Base-by-base conservation (phyloP, 257 asterid species). In the Jasminum sambac region DNA sequence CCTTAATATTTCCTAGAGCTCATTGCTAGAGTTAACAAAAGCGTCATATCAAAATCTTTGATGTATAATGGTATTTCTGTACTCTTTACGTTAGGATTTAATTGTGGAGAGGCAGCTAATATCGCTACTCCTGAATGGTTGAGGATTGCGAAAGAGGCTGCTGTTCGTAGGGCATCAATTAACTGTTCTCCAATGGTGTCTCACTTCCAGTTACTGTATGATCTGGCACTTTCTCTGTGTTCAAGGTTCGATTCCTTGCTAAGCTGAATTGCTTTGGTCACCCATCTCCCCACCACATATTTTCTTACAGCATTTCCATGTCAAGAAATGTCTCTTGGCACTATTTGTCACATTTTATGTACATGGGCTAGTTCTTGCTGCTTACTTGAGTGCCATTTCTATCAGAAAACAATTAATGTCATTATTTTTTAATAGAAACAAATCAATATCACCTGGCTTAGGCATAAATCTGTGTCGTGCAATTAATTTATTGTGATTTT, bases 111-210 rank as follows among this genome's bases (percentile, higher is more conserved):
- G 89, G 99, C 99, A 30, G 83, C 99, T 77, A 95, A 95, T 82
- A 89, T 95, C 78, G 96, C 98, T 73, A 95, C 99, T 66, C 99
- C 99, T 70, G 99, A 82, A 82, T 95, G 99, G 99, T 79, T 95
- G 87, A 87, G 86, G 81, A 84, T 88, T 79, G 99, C 99, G 69
- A 90, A 84, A 83, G 98, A 95, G 67, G 99, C 99, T 72, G 99
- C 98, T 66, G 75, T 95, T 72, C 95, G 98, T 68, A 91, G 99
- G 85, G 99, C 99, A 68, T 92, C 98, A 70, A 90, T 80, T 74
- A 91, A 95, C 84, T 85, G 89, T 74, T 89, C 99, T 77, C 98
- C 99, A 11, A 91, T 95, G 99, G 97, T 95, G 80, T 95, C 99
- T 64, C 99, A 95, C 83, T 89, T 84, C 83, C 99, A 95, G 83